phyloP scores from a whole-genome alignment of 2,329 filamentous ascomycete species.

The Meredithiella fracta region DNA sequence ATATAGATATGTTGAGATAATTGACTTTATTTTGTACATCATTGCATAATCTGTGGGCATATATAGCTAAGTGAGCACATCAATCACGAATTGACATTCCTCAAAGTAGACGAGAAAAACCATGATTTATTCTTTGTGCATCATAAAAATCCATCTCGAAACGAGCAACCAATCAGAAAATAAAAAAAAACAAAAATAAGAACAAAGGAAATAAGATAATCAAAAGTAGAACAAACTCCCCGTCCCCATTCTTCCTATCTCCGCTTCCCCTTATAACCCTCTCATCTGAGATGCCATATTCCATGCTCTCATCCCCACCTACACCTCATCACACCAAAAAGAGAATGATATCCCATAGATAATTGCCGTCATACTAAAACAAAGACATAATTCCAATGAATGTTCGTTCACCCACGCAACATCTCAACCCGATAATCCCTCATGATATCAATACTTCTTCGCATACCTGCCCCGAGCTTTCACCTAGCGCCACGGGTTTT shows the following conservation, averaged over 20 bases:
- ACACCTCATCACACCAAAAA: no score
- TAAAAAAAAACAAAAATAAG: constrained; percentile 1
- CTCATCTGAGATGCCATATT: neutral
- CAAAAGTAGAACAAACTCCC: neutral
- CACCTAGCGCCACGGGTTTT: constrained; percentile 8
- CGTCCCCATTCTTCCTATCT: neutral
- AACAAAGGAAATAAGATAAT: neutral
- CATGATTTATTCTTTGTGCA: constrained; percentile 3
- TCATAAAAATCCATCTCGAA: neutral
- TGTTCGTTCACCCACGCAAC: no score
- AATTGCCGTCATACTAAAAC: no score
- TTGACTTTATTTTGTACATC: neutral
- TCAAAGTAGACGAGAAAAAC: neutral
- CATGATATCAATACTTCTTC: no score
- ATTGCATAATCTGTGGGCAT: no score
- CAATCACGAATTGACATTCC: no score
- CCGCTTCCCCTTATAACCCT: neutral
- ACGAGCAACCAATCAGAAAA: neutral
- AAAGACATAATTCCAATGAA: no score
- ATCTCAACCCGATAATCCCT: no score
- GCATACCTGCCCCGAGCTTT: neutral
- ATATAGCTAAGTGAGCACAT: no score
- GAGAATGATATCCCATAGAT: no score
- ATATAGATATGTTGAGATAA: neutral
- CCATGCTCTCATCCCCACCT: neutral